phyloP scores from a whole-genome alignment of 208 protist genomes.

The Leishmania braziliensis region DNA sequence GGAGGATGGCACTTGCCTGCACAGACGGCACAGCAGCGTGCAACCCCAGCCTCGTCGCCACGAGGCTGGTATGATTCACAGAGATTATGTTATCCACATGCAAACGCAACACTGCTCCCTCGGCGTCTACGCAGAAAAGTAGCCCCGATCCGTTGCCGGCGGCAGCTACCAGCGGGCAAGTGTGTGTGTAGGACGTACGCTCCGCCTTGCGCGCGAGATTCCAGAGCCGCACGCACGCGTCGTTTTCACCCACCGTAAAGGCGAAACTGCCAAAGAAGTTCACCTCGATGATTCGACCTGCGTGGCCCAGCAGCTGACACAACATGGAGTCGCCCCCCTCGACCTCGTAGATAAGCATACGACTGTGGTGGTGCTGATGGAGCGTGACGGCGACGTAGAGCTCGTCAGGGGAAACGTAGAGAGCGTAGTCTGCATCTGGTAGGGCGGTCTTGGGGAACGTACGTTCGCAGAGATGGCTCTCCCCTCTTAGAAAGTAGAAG shows the following conservation, averaged over 20 bases:
- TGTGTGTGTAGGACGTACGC: slow-evolving; percentile 65
- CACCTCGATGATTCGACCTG: slow-evolving; percentile 35
- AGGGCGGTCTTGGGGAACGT: slow-evolving; percentile 35
- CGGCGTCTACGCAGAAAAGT: slow-evolving; percentile 62
- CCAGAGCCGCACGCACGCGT: slow-evolving; percentile 69
- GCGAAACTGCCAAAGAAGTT: slow-evolving; percentile 71
- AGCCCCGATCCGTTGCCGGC: slow-evolving; percentile 27
- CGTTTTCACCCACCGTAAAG: slow-evolving; percentile 48
- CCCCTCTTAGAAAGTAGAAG: slow-evolving; percentile 20
- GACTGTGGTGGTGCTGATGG: slow-evolving; percentile 28
- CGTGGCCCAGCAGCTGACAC: slow-evolving; percentile 59
- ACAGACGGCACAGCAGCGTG: slow-evolving; percentile 22
- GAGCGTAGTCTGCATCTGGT: slow-evolving; percentile 24
- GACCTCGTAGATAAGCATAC: slow-evolving; percentile 38
- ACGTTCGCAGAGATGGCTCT: slow-evolving; percentile 19
- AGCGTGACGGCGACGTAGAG: slow-evolving; percentile 35
- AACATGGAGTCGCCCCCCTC: slow-evolving; percentile 31
- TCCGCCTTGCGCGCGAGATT: slow-evolving; percentile 53
- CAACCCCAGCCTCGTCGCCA: slow-evolving; percentile 29
- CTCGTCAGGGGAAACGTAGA: slow-evolving; percentile 31
- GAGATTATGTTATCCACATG: slow-evolving; percentile 64
- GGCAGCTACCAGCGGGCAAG: slow-evolving; percentile 37
- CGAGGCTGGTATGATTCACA: slow-evolving; percentile 42
- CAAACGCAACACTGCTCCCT: slow-evolving; percentile 37
- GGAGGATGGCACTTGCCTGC: slow-evolving; percentile 8